Evolutionary conservation across 805 yeast genomes (phyloP).

Genomic region (Yarrowia yakushimensis): DNA sequence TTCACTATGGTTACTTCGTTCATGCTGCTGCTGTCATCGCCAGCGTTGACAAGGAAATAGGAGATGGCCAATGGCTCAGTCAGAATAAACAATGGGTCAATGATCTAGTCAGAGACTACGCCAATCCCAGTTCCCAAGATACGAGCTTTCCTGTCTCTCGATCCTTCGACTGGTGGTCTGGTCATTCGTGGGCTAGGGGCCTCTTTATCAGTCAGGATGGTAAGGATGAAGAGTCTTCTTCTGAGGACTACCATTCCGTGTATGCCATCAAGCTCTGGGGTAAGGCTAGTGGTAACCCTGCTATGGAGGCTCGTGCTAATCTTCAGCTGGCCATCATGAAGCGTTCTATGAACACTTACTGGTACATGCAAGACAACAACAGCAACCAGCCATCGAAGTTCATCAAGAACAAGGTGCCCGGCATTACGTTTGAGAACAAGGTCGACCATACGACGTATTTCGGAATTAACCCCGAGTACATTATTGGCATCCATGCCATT

Average conservation of each 20-base stretch:
- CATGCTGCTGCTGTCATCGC: constrained; percentile 84
- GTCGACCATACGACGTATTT: constrained; percentile 70
- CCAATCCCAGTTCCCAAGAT: constrained; percentile 56
- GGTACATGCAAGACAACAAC: constrained; percentile 49
- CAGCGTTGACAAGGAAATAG: constrained; percentile 52
- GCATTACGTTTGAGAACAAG: constrained; percentile 69
- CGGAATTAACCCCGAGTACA: constrained; percentile 57
- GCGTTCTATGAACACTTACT: constrained; percentile 54
- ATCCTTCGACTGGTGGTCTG: constrained; percentile 66
- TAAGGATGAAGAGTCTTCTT: constrained; percentile 64
- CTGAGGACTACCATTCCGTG: constrained; percentile 67
- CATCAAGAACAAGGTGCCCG: constrained; percentile 58
- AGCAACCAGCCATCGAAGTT: constrained; percentile 49
- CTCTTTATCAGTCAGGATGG: constrained; percentile 61
- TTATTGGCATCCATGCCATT: constrained; percentile 76
- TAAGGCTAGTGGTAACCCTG: constrained; percentile 48
- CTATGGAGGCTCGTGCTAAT: constrained; percentile 54
- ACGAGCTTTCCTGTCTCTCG: constrained; percentile 60
- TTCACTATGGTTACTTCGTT: constrained; percentile 79
- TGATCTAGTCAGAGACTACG: constrained; percentile 60
- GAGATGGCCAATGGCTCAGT: constrained; percentile 49
- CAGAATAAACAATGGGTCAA: constrained; percentile 57
- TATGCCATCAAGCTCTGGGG: constrained; percentile 74
- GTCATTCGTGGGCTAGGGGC: constrained; percentile 77
- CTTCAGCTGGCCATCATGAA: constrained; percentile 56